Conservation (phyloP, 345 rosid genomes). For the Syzygium oleosum region DNA sequence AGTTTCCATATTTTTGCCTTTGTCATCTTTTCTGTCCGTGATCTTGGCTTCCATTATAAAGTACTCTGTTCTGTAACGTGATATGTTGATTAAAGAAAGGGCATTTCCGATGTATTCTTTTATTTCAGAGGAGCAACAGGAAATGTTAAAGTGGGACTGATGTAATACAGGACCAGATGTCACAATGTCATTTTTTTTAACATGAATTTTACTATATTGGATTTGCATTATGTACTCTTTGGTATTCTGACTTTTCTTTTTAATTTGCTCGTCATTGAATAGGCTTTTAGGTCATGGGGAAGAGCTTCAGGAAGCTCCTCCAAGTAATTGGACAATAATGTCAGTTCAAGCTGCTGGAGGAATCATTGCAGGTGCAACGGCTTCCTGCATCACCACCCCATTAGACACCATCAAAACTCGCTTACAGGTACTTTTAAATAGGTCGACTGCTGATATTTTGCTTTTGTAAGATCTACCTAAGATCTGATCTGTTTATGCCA, state of each 20-base stretch:
- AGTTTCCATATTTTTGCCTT: background rate
- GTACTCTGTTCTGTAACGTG: background rate
- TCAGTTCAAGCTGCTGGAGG: slow-evolving; percentile 93
- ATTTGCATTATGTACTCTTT: background rate
- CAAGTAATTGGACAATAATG: slow-evolving; percentile 45
- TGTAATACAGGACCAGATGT: background rate
- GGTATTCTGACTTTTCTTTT: background rate
- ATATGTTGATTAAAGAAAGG: background rate
- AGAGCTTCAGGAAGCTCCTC: slow-evolving; percentile 33
- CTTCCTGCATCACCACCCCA: slow-evolving; percentile 90
- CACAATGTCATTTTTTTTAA: background rate
- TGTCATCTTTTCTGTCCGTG: background rate
- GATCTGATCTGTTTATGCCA: background rate
- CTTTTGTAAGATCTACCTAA: background rate
- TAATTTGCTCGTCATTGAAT: background rate
- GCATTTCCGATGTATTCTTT: background rate
- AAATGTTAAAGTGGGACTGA: background rate
- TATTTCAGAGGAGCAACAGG: background rate
- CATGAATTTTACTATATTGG: background rate
- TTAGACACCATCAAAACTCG: slow-evolving; percentile 96
- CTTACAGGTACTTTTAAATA: slow-evolving; percentile 53
- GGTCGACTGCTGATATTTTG: background rate
- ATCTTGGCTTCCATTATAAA: background rate
- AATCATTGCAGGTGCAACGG: slow-evolving; percentile 88
- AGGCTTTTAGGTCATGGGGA: slow-evolving; percentile 61